Evolutionary conservation across 2,329 filamentous ascomycete genomes (phyloP).

Genomic region (Pyrenochaeta sp.): DNA sequence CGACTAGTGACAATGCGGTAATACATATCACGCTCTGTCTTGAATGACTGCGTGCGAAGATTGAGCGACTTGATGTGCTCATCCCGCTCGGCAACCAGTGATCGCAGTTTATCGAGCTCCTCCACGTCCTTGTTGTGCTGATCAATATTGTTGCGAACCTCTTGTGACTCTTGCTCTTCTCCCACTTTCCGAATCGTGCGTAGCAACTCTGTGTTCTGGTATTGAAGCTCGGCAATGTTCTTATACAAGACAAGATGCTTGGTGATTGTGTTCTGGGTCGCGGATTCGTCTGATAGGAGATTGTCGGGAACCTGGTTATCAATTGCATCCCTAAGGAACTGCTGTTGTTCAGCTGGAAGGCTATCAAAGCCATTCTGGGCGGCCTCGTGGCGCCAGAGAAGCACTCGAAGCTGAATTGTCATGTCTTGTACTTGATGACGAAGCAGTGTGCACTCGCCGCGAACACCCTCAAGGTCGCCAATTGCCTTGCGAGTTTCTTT

Average conservation of each 20-base stretch:
- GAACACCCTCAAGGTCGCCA: constrained; percentile 68
- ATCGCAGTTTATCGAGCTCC: constrained; percentile 75
- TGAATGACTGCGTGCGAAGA: constrained; percentile 88
- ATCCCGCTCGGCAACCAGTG: constrained; percentile 77
- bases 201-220: constrained; percentile 85
- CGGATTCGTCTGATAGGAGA: constrained; percentile 70
- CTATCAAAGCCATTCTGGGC: constrained; percentile 79
- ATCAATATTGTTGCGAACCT: constrained; percentile 70
- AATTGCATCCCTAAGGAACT: constrained; percentile 79
- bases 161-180: constrained; percentile 88
- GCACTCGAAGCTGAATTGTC: constrained; percentile 86
- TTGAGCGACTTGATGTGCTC: constrained; percentile 86
- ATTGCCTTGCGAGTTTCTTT: constrained; percentile 82
- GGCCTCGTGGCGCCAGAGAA: constrained; percentile 85
- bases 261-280: constrained; percentile 88
- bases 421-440: constrained; percentile 88
- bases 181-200: constrained; percentile 84
- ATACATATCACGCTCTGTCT: constrained; percentile 97
- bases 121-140: constrained; percentile 66
- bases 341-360: constrained; percentile 73
- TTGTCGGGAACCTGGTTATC: constrained; percentile 77
- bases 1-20: constrained; percentile 87
- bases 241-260: constrained; percentile 90
- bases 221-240: constrained; percentile 81
- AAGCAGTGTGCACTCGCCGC: constrained; percentile 76